A percentile compares a stretch with the other conserved stretches of the same genome.
Evolutionary conservation across 345 rosid genomes (phyloP).

Genomic region (Citrus inodora): DNA sequence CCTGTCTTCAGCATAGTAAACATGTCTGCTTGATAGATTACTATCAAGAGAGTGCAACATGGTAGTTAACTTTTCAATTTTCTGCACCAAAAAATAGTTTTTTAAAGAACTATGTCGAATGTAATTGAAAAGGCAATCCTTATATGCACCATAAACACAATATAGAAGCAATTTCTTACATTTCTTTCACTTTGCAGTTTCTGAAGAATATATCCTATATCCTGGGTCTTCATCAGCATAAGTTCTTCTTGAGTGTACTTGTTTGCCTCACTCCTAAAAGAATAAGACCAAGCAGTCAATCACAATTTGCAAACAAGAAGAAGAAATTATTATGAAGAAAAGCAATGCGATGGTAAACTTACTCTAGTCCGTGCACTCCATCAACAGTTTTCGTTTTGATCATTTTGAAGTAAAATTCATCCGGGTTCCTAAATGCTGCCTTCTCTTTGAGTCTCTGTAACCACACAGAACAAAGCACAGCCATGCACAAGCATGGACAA

Average conservation of each 20-base stretch:
- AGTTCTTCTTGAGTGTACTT: conserved; percentile 77
- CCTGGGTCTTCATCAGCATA: conserved; percentile 88
- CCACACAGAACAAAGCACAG: neutral
- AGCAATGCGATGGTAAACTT: conserved; percentile 16
- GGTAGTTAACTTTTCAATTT: conserved; percentile 73
- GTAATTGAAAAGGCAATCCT: neutral
- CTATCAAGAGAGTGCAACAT: conserved; percentile 61
- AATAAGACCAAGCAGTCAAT: neutral
- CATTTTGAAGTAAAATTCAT: conserved; percentile 85
- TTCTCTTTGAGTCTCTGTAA: conserved; percentile 72
- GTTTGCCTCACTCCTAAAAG: conserved; percentile 60
- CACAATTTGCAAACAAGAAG: neutral
- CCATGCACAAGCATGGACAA: neutral
- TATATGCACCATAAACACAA: neutral
- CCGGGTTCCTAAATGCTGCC: conserved; percentile 82
- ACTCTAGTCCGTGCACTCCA: conserved; percentile 72
- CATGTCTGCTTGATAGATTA: conserved; percentile 46
- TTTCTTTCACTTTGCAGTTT: conserved; percentile 82
- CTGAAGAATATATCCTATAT: conserved; percentile 76
- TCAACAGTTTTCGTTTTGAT: conserved; percentile 47
- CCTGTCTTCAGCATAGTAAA: conserved; percentile 85
- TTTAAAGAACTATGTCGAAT: neutral
- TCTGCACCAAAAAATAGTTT: conserved; percentile 40
- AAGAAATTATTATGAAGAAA: neutral
- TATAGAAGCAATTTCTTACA: conserved; percentile 26